Conservation (phyloP, 2,329 filamentous ascomycete genomes). For the Drechslerella coelobrocha region DNA sequence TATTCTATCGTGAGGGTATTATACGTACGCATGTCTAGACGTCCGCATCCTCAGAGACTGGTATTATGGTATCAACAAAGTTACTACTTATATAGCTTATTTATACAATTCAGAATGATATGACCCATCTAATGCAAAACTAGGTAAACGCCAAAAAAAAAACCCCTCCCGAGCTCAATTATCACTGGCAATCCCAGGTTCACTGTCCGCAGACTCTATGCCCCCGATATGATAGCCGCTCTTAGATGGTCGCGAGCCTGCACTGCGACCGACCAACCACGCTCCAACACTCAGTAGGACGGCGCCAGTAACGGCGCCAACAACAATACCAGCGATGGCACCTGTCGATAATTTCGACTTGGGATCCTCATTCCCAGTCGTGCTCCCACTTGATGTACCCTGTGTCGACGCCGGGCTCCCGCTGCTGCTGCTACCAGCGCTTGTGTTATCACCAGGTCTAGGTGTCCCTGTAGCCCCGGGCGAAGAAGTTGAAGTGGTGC, state of each 20-base stretch:
- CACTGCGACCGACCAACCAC: slow-evolving; percentile 12
- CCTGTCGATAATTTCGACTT: neutral
- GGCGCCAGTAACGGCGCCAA: neutral
- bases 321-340: slow-evolving; percentile 16
- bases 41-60: no score
- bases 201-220: slow-evolving; percentile 1
- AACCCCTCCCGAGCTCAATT: no score
- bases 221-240: neutral
- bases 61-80: no score
- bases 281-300: slow-evolving; percentile 1
- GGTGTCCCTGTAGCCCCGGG: neutral
- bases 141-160: no score
- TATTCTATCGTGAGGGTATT: no score
- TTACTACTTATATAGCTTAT: no score
- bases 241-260: neutral
- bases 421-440: no score
- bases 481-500: neutral
- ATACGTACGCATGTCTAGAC: no score
- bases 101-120: no score
- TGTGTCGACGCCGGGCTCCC: neutral
- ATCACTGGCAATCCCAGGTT: no score
- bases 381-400: neutral
- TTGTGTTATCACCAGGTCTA: no score
- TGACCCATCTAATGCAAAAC: no score
- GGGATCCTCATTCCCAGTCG: neutral